Percentiles rank a stretch among this genome's conserved stretches.
Conservation (phyloP, 208 protist species). For the Trypanosomatidae sp. region DNA sequence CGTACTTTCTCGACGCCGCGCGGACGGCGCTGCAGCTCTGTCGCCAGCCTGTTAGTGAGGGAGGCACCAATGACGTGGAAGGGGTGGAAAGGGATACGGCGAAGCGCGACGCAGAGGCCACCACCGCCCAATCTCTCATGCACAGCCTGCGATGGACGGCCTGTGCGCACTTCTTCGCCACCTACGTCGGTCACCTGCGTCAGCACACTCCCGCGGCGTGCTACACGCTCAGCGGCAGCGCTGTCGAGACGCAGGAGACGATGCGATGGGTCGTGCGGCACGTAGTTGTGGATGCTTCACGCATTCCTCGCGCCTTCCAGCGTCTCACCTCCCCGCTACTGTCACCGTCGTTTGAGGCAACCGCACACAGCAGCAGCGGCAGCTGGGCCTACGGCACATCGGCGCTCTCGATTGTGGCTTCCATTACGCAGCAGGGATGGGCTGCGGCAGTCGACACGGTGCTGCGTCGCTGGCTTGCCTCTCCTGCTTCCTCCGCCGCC, state of each 20-base stretch:
- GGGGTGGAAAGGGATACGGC: slow-evolving; percentile 1
- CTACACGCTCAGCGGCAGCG: slow-evolving; percentile 25
- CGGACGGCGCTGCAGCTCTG: slow-evolving; percentile 22
- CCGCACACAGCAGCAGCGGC: too few relatives aligned
- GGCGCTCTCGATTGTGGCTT: too few relatives aligned
- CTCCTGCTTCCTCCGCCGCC: not conserved
- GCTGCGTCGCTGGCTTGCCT: not conserved
- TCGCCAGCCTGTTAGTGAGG: not conserved
- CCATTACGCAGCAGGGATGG: too few relatives aligned
- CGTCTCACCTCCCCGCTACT: slow-evolving; percentile 27
- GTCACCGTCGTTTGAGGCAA: not conserved
- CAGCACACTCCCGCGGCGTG: slow-evolving; percentile 5
- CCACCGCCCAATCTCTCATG: too few relatives aligned
- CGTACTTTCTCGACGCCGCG: slow-evolving; percentile 26
- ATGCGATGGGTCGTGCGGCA: slow-evolving; percentile 26
- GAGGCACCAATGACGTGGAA: not conserved
- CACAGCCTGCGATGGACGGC: slow-evolving; percentile 9
- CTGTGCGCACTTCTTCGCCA: slow-evolving; percentile 50
- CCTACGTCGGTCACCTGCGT: slow-evolving; percentile 29
- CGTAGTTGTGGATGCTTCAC: slow-evolving; percentile 23
- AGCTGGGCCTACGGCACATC: too few relatives aligned
- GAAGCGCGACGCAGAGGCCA: too few relatives aligned
- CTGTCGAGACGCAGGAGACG: slow-evolving; percentile 28
- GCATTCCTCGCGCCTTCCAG: slow-evolving; percentile 27
- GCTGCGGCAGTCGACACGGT: not conserved